These are phyloP conservation scores for Malassezia psittaci DNA, from an alignment of 1,284 basidiomycete species.

Conservation along the genomic window DNA sequence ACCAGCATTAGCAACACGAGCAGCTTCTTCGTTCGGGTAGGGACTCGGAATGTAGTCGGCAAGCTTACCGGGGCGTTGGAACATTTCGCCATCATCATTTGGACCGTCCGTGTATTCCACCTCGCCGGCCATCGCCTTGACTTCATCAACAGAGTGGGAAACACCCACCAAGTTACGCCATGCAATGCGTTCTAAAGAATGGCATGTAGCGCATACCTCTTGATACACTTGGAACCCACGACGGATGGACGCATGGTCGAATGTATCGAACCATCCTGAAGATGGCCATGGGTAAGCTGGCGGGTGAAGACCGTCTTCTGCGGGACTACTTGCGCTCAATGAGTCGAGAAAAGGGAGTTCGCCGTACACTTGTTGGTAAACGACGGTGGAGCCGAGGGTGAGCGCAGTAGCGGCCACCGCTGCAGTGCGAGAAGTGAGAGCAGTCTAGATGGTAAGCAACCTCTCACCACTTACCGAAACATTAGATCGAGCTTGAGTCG, in stretches of 20 bases:
- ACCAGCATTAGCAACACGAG: constrained; percentile 84
- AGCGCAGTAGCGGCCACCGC: constrained; percentile 67
- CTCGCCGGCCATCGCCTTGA: constrained; percentile 75
- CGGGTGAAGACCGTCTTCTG: constrained; percentile 90
- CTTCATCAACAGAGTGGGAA: constrained; percentile 88
- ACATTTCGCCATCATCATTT: constrained; percentile 92
- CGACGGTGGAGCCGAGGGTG: constrained; percentile 78
- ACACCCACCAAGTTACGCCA: constrained; percentile 99
- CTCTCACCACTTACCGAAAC: constrained; percentile 16
- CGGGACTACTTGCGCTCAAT: constrained; percentile 35
- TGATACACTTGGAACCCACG: constrained; percentile 98
- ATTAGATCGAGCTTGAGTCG: constrained; percentile 27
- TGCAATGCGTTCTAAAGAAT: constrained; percentile 96
- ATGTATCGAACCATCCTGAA: constrained; percentile 74
- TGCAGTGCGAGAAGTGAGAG: constrained; percentile 64
- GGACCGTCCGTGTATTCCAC: constrained; percentile 95
- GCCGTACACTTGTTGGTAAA: constrained; percentile 93
- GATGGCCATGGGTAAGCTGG: constrained; percentile 81
- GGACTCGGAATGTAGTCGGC: constrained; percentile 92
- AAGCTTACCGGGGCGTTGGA: constrained; percentile 91
- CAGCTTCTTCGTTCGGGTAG: constrained; percentile 97
- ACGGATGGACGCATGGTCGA: constrained; percentile 94
- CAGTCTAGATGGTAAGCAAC: constrained; percentile 30
- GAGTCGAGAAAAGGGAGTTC: constrained; percentile 48
- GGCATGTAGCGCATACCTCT: constrained; percentile 96